Conservation (phyloP, 225 moss, liverwort and hornwort species). For the Takakia lepidozioides region DNA sequence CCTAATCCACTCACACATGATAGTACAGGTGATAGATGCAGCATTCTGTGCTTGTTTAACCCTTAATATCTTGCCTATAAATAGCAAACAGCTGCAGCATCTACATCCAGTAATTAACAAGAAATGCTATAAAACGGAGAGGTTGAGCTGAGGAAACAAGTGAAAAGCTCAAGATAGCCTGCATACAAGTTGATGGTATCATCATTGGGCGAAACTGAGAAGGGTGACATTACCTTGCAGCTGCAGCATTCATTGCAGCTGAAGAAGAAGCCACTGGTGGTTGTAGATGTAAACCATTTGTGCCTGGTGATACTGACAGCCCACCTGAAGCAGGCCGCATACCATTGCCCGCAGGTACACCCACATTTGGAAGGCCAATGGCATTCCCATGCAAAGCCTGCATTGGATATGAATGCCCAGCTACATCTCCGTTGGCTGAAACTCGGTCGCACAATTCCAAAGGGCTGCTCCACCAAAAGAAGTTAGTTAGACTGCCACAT, state of each 20-base stretch:
- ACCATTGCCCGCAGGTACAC: slow-evolving; percentile 31
- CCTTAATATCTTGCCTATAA: too few relatives aligned
- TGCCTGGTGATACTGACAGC: slow-evolving; percentile 33
- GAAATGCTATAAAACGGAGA: too few relatives aligned
- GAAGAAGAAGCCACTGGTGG: slow-evolving; percentile 47
- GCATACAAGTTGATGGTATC: neutral
- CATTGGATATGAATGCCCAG: slow-evolving; percentile 37
- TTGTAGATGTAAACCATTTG: slow-evolving; percentile 44
- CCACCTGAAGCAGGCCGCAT: slow-evolving; percentile 55
- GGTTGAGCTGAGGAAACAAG: neutral
- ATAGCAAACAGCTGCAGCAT: too few relatives aligned
- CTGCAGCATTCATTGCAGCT: slow-evolving; percentile 51
- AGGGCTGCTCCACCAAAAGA: slow-evolving; percentile 34
- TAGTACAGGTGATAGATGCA: too few relatives aligned
- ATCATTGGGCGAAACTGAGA: neutral
- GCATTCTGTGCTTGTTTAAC: too few relatives aligned
- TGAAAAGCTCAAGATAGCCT: neutral
- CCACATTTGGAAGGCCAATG: slow-evolving; percentile 26
- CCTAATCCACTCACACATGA: too few relatives aligned
- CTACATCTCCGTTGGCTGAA: slow-evolving; percentile 41
- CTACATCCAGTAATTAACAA: too few relatives aligned
- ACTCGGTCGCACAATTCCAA: slow-evolving; percentile 67
- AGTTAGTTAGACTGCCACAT: too few relatives aligned
- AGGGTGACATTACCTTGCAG: slow-evolving; percentile 47
- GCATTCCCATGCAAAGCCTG: slow-evolving; percentile 33